Conservation (phyloP, 257 asterid genomes). For the Ilex asprella region DNA sequence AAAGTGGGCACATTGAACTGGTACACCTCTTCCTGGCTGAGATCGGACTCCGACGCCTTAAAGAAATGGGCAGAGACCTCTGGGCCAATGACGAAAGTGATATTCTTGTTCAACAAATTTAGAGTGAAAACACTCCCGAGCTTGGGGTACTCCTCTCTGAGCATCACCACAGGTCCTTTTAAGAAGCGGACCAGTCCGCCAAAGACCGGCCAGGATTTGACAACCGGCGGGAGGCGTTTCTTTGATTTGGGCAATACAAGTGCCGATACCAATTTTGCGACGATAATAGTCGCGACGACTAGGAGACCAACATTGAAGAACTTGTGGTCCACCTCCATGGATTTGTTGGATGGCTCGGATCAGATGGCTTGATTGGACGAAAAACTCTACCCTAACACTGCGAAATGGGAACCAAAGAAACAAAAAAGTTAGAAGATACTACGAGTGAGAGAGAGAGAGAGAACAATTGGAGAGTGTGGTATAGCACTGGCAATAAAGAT, state of each 20-base stretch:
- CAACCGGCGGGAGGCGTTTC: slow-evolving; percentile 60
- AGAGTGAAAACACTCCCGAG: slow-evolving; percentile 90
- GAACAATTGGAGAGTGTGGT: no score
- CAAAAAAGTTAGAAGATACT: no score
- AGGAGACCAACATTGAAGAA: slow-evolving; percentile 52
- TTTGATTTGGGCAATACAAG: slow-evolving; percentile 69
- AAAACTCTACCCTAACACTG: no score
- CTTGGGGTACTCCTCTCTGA: slow-evolving; percentile 82
- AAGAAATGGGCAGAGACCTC: slow-evolving; percentile 96
- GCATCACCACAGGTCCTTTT: slow-evolving; percentile 82
- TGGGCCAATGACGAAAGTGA: slow-evolving; percentile 87
- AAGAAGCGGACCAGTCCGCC: slow-evolving; percentile 73
- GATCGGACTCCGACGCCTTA: slow-evolving; percentile 91
- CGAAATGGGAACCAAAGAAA: no score
- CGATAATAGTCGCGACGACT: slow-evolving; percentile 59
- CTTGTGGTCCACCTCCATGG: no score
- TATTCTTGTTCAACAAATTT: slow-evolving; percentile 55
- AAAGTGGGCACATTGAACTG: slow-evolving; percentile 93
- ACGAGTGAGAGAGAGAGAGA: no score
- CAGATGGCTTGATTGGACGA: no score
- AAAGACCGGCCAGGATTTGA: slow-evolving; percentile 52
- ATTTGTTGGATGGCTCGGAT: no score
- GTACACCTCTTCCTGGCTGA: slow-evolving; percentile 91
- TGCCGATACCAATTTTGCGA: slow-evolving; percentile 51
- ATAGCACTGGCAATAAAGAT: no score